phyloP scores from a whole-genome alignment of 2,329 filamentous ascomycete species.

The Neofusicoccum cordaticola region DNA sequence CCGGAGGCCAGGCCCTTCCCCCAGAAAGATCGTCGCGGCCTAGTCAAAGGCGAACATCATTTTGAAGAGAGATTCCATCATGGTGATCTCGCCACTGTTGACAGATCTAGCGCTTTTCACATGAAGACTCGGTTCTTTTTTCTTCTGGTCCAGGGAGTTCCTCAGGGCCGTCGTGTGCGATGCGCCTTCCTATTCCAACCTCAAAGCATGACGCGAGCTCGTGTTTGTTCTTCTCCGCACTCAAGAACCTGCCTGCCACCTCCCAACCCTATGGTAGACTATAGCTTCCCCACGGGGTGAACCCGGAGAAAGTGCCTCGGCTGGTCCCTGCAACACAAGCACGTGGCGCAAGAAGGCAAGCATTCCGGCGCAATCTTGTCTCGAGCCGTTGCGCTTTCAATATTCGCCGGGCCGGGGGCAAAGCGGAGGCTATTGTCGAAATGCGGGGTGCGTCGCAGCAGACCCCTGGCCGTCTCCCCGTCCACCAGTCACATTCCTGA shows the following conservation, averaged over 20 bases:
- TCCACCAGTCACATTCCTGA: not conserved
- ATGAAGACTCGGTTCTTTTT: not conserved
- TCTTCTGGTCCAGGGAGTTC: not conserved
- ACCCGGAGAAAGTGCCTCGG: not conserved
- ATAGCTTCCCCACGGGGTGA: not conserved
- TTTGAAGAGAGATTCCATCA: not conserved
- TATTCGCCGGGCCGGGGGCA: not conserved
- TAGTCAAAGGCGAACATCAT: not conserved
- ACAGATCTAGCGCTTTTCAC: not conserved
- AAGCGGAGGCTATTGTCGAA: not conserved
- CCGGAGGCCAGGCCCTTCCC: not conserved
- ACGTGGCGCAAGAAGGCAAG: not conserved
- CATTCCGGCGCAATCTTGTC: not conserved
- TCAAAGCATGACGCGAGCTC: not conserved
- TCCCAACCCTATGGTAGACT: not conserved
- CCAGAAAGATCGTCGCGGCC: constrained; percentile 1
- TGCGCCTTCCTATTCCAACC: not conserved
- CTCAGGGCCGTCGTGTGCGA: not conserved
- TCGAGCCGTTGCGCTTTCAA: not conserved
- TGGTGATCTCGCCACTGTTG: not conserved
- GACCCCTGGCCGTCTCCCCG: not conserved
- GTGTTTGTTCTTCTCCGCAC: not conserved
- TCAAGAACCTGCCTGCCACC: not conserved
- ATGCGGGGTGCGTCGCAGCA: not conserved
- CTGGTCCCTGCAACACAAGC: not conserved